Base-by-base conservation (phyloP, 257 asterid genomes). In the Phtheirospermum japonicum region DNA sequence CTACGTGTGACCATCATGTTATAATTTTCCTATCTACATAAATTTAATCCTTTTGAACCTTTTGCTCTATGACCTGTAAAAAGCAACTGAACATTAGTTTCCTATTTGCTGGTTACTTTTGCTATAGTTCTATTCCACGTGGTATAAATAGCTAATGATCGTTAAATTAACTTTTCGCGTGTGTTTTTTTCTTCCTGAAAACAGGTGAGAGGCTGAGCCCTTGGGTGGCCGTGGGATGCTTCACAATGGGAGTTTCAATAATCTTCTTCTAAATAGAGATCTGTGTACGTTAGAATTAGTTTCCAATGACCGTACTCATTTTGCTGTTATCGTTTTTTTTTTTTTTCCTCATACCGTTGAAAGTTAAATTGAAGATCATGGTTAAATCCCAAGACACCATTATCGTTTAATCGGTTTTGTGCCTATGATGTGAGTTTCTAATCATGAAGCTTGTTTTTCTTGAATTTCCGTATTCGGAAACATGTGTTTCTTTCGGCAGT, bases 121-220 rank as follows among this genome's bases (percentile, higher is more conserved):
- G n/a, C n/a, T n/a, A n/a, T n/a, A n/a, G n/a, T n/a, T n/a, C n/a
- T n/a, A n/a, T n/a, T n/a, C n/a, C n/a, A n/a, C n/a, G n/a, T n/a
- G n/a, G n/a, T n/a, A n/a, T n/a, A n/a, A n/a, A n/a, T n/a, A n/a
- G n/a, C n/a, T n/a, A n/a, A n/a, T 16, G 53, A 8, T 49, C 4
- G 20, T 4, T 13, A 46, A 4, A 14, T 46, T 5, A 7, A 17
- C 17, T 6, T 19, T 16, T 19, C 10, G 8, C 30, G 4, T 17
- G 12, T 49, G 5, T 18, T 49, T 18, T 18, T 7, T 18, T 18
- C 30, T 7, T 18, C 23, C 11, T 49, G 30, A 64, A 5, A 61
- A 73, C 80, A 89, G 94, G 95, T 56, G 96, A 89, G 72, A 82
- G 95, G 52, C 70, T 89, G 76, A 89, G 97, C 75, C 95, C 97